Conservation (phyloP, 164 flowering plant genomes). For the Amborella trichopoda region DNA sequence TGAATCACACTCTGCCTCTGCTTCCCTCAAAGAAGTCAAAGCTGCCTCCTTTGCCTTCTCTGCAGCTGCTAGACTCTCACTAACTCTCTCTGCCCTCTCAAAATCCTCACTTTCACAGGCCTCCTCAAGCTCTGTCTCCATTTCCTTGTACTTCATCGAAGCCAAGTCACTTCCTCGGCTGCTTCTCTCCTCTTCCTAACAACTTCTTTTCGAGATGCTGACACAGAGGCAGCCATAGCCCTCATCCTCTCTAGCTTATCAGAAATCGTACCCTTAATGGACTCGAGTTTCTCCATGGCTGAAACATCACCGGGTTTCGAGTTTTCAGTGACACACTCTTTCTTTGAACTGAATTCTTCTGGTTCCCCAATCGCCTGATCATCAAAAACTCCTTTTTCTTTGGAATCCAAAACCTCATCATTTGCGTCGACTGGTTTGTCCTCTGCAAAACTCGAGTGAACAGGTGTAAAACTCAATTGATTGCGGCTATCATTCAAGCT, state of each 20-base stretch:
- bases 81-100: conserved; percentile 62
- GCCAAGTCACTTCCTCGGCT: conserved; percentile 28
- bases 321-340: too few relatives aligned
- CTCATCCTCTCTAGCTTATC: conserved; percentile 31
- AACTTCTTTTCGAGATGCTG: conserved; percentile 37
- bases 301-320: too few relatives aligned
- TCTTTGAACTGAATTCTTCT: too few relatives aligned
- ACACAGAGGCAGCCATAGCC: conserved; percentile 25
- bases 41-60: conserved; percentile 36
- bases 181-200: conserved; percentile 48
- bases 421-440: too few relatives aligned
- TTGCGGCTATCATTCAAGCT: too few relatives aligned
- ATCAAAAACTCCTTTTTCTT: too few relatives aligned
- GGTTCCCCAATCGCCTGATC: too few relatives aligned
- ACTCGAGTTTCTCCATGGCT: conserved; percentile 23
- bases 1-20: conserved; percentile 44
- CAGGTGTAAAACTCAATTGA: too few relatives aligned
- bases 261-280: conserved; percentile 21
- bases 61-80: conserved; percentile 49
- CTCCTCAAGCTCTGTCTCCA: conserved; percentile 58
- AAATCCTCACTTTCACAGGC: conserved; percentile 80
- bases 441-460: too few relatives aligned
- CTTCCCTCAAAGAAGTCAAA: conserved; percentile 27
- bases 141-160: conserved; percentile 23
- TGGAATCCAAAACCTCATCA: too few relatives aligned